phyloP scores from a whole-genome alignment of 306 rosid species.

The Abrus pulchellus region DNA sequence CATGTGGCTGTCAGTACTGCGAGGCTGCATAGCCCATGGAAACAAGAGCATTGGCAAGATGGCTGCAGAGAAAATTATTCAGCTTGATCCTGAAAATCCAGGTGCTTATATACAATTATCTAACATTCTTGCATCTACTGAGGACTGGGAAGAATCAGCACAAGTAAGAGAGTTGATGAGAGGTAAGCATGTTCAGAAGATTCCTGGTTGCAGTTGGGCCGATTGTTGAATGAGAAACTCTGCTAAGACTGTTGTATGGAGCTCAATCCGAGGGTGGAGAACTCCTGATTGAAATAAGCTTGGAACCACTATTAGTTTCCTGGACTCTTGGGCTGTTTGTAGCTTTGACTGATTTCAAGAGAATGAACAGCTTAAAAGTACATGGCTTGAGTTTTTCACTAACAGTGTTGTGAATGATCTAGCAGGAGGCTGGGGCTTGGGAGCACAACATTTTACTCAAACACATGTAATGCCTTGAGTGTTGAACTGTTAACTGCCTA shows the following conservation, averaged over 20 bases:
- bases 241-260: background rate
- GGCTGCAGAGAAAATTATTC: conserved; percentile 66
- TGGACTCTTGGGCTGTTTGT: conserved; percentile 11
- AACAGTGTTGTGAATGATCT: conserved; percentile 10
- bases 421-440: background rate
- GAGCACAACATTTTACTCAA: conserved; percentile 12
- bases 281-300: conserved; percentile 17
- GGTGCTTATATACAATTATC: conserved; percentile 80
- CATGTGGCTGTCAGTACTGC: conserved; percentile 77
- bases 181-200: conserved; percentile 59
- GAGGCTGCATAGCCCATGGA: conserved; percentile 76
- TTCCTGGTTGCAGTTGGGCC: conserved; percentile 78
- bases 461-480: conserved; percentile 21
- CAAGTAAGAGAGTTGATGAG: conserved; percentile 67
- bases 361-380: conserved; percentile 8
- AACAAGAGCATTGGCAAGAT: conserved; percentile 64
- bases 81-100: conserved; percentile 69
- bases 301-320: conserved; percentile 1
- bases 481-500: background rate
- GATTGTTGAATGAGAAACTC: conserved; percentile 54
- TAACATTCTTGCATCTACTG: conserved; percentile 67
- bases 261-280: conserved; percentile 18
- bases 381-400: conserved; percentile 16
- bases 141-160: conserved; percentile 86
- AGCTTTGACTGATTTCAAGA: conserved; percentile 10